phyloP scores from a whole-genome alignment of 768 basidiomycete genomes.

The Naganishia antarctica region DNA sequence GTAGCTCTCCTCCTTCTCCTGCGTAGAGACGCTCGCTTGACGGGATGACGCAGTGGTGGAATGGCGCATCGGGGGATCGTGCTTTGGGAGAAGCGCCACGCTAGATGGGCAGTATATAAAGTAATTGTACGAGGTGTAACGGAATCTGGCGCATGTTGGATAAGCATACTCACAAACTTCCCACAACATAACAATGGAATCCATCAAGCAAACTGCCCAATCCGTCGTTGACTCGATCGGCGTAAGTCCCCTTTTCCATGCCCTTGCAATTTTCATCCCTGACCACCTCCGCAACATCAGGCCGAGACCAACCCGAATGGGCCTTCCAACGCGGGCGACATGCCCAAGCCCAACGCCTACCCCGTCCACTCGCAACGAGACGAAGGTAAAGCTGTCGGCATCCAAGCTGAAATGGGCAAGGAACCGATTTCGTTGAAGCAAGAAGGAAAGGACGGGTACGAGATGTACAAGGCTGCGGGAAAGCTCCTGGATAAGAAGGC shows the following conservation, averaged over 20 bases:
- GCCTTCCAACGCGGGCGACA: conserved; percentile 32
- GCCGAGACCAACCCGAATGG: conserved; percentile 16
- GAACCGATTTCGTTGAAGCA: conserved; percentile 43
- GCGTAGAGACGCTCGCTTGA: no score
- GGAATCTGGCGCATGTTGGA: no score
- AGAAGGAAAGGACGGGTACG: conserved; percentile 44
- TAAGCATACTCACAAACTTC: not conserved
- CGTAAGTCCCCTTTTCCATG: not conserved
- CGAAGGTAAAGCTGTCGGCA: conserved; percentile 38
- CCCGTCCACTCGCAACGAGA: conserved; percentile 42
- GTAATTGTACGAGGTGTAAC: no score
- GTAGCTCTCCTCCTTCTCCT: no score
- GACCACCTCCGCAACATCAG: not conserved
- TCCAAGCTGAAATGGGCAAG: conserved; percentile 46
- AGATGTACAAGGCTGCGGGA: conserved; percentile 45
- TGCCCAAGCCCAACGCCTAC: conserved; percentile 42
- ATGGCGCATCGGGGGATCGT: no score
- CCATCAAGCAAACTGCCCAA: conserved; percentile 26
- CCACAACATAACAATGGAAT: conserved; percentile 6
- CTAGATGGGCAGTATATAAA: no score
- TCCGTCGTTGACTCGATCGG: not conserved
- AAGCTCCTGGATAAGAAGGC: conserved; percentile 53
- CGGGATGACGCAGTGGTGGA: no score
- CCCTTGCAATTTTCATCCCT: not conserved
- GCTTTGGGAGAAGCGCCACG: no score